Conservation (phyloP, 345 rosid species). For the Eutrema yunnanense region DNA sequence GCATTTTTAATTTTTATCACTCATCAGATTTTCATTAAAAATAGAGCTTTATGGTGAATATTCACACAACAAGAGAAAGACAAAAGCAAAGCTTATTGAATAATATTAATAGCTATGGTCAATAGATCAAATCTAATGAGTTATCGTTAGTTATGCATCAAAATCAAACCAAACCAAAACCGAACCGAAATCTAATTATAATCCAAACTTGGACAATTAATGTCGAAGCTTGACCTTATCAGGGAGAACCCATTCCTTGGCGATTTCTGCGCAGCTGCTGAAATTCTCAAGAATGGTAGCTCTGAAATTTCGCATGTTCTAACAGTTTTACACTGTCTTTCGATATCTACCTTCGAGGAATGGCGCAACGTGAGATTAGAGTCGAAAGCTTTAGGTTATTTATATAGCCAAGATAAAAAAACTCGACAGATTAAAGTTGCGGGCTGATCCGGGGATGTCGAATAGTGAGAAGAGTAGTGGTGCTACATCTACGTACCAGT, state of each 20-base stretch:
- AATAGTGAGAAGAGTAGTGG: conserved; percentile 3
- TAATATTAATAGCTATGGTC: no score
- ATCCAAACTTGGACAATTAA: background rate
- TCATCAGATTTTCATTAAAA: no score
- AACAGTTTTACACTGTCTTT: conserved; percentile 57
- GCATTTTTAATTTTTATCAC: no score
- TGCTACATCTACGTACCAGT: conserved; percentile 39
- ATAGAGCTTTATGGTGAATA: no score
- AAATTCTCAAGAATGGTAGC: conserved; percentile 62
- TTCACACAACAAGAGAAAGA: no score
- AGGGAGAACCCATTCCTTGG: conserved; percentile 73
- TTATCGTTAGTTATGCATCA: background rate
- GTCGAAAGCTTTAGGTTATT: conserved; percentile 68
- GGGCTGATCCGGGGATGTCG: conserved; percentile 63
- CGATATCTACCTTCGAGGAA: conserved; percentile 60
- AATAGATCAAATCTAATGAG: background rate
- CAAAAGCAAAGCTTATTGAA: no score
- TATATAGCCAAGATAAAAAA: conserved; percentile 63
- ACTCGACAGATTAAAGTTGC: conserved; percentile 63
- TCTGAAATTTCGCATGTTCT: conserved; percentile 50
- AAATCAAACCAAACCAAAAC: background rate
- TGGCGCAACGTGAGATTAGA: conserved; percentile 56
- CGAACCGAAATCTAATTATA: no score
- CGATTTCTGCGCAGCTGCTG: conserved; percentile 63
- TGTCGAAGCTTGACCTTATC: conserved; percentile 40